Percentiles rank a stretch among this genome's conserved stretches.
Evolutionary conservation across 768 basidiomycete species (phyloP).

Genomic region (Auriscalpium microsporum): DNA sequence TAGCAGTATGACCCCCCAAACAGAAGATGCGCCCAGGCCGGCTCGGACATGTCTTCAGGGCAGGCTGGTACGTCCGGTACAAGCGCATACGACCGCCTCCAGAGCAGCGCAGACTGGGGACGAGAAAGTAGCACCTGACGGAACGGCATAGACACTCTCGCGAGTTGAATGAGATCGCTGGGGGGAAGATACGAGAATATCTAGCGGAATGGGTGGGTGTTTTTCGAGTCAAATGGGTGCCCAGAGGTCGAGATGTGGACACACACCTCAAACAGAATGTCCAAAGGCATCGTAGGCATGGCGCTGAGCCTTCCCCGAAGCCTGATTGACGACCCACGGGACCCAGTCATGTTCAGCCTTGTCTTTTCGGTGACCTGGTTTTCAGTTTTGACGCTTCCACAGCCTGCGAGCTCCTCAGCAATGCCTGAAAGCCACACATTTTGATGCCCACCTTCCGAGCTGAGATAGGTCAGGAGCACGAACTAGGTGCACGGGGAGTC

Average conservation of each 20-base stretch:
- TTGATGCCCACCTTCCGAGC: no score
- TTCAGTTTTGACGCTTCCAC: no score
- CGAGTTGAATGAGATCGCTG: conserved; percentile 23
- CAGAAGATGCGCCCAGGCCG: conserved; percentile 4
- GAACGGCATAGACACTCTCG: conserved; percentile 21
- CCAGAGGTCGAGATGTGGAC: not conserved
- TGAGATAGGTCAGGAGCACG: no score
- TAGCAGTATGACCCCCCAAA: conserved; percentile 9
- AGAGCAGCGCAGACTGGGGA: conserved; percentile 14
- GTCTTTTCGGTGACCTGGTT: no score
- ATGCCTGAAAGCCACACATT: no score
- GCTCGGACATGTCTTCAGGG: conserved; percentile 5
- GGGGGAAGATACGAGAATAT: conserved; percentile 23
- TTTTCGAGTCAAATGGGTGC: not conserved
- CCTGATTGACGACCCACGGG: no score
- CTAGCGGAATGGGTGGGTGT: conserved; percentile 6
- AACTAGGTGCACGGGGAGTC: no score
- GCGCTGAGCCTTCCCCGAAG: conserved; percentile 6
- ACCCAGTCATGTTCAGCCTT: no score
- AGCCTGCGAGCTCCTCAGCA: no score
- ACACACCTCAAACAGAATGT: conserved; percentile 22
- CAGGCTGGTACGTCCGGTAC: not conserved
- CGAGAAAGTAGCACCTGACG: conserved; percentile 20
- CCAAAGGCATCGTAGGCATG: conserved; percentile 18
- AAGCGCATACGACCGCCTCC: conserved; percentile 13